Percentiles rank a stretch among this genome's conserved stretches.
Conservation (phyloP, 768 basidiomycete species). For the Mycena pura region DNA sequence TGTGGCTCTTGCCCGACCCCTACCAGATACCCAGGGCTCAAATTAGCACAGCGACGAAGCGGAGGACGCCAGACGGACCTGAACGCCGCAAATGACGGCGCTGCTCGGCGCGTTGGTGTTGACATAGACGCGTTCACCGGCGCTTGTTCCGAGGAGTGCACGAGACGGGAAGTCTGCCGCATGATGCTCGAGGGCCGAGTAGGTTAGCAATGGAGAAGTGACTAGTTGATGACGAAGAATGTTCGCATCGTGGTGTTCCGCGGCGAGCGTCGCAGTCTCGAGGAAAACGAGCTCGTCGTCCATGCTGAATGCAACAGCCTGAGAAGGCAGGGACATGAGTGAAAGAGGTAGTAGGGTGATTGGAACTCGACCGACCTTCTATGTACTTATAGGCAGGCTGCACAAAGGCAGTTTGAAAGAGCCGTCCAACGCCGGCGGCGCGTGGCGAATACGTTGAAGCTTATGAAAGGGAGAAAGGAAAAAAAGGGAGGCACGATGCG, state of each 20-base stretch:
- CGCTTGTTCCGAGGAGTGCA: constrained; percentile 29
- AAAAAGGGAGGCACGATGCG: no score
- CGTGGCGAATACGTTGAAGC: no score
- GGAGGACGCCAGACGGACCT: constrained; percentile 29
- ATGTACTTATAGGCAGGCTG: no score
- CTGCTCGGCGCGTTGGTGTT: constrained; percentile 63
- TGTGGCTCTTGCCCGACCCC: constrained; percentile 63
- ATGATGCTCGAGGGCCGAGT: constrained; percentile 2
- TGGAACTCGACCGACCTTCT: no score
- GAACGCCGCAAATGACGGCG: constrained; percentile 59
- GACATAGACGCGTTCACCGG: constrained; percentile 51
- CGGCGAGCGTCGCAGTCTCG: background rate
- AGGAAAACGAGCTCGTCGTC: background rate
- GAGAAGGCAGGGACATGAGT: no score
- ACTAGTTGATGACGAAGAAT: constrained; percentile 11
- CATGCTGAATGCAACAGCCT: no score
- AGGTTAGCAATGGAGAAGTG: constrained; percentile 17
- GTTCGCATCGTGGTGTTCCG: background rate
- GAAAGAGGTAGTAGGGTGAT: no score
- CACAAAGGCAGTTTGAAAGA: no score
- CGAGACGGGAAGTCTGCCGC: constrained; percentile 22
- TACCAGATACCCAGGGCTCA: background rate
- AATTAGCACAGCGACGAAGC: no score
- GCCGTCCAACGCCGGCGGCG: no score
- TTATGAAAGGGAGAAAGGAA: no score